Percentiles rank a stretch among this genome's conserved stretches.
Evolutionary conservation across 2,329 filamentous ascomycete species (phyloP).

Genomic region (Trichothecium sympodiale): DNA sequence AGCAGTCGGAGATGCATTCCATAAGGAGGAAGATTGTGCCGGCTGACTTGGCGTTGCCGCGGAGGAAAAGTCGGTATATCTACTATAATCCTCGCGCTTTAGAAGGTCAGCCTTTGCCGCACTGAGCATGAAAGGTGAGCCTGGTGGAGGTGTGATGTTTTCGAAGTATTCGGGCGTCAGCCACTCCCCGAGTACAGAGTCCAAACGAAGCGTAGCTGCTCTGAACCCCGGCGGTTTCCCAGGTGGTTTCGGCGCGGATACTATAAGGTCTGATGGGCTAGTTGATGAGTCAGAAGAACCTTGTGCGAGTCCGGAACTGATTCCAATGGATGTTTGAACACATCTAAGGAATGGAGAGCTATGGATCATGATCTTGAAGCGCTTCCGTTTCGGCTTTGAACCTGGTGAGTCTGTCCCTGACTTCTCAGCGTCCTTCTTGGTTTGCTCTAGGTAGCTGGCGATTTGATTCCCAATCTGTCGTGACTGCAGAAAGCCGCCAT

Average conservation of each 20-base stretch:
- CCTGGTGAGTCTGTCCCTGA: not conserved
- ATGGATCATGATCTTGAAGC: conserved; percentile 76
- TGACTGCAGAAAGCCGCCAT: conserved; percentile 85
- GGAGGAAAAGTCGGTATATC: conserved; percentile 21
- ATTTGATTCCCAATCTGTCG: conserved; percentile 75
- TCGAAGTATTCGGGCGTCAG: conserved; percentile 89
- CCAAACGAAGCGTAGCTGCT: conserved; percentile 63
- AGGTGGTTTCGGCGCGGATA: conserved; percentile 17
- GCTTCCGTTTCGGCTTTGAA: conserved; percentile 31
- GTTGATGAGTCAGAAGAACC: conserved; percentile 20
- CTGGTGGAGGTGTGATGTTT: conserved; percentile 78
- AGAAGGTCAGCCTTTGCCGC: conserved; percentile 81
- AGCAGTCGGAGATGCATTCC: not conserved
- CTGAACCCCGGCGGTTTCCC: conserved; percentile 24
- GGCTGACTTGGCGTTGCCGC: conserved; percentile 5
- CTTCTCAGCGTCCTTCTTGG: conserved; percentile 30
- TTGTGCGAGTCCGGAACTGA: conserved; percentile 74
- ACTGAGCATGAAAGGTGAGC: conserved; percentile 76
- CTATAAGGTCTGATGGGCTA: conserved; percentile 21
- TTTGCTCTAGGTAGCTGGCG: conserved; percentile 53
- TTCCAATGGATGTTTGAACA: conserved; percentile 81
- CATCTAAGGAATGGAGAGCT: conserved; percentile 91
- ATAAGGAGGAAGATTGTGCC: conserved; percentile 1
- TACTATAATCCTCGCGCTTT: conserved; percentile 57
- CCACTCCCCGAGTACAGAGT: conserved; percentile 94